These are phyloP conservation scores for Dipteronia dyeriana DNA, from an alignment of 345 rosid species.

Conservation along the genomic window DNA sequence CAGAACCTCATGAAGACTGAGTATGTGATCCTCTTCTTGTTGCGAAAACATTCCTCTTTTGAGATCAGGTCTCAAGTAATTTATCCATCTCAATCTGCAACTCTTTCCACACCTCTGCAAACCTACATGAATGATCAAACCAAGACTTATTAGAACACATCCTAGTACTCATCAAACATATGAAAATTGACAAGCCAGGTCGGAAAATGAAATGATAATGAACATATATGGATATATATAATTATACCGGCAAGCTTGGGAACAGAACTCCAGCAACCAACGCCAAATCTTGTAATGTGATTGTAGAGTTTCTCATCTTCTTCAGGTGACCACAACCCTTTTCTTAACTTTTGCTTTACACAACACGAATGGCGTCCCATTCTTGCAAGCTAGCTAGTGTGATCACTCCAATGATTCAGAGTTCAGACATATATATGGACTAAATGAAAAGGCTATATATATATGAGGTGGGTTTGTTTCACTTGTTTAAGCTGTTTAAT, in stretches of 20 bases:
- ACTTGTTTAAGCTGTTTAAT: neutral
- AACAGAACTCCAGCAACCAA: constrained; percentile 80
- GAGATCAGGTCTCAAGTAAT: constrained; percentile 89
- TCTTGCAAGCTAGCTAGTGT: constrained; percentile 5
- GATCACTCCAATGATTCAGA: neutral
- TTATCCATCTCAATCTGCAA: constrained; percentile 91
- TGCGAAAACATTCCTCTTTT: constrained; percentile 76
- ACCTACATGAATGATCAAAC: constrained; percentile 33
- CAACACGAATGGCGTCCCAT: constrained; percentile 65
- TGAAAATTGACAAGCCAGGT: neutral
- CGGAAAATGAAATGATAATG: neutral
- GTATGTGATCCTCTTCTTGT: constrained; percentile 58
- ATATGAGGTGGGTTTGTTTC: constrained; percentile 13
- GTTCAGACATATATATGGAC: neutral
- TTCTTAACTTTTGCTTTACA: constrained; percentile 58
- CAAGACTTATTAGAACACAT: neutral
- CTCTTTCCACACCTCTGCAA: constrained; percentile 86
- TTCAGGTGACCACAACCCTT: constrained; percentile 78
- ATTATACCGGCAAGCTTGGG: constrained; percentile 62
- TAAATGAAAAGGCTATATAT: too few relatives aligned
- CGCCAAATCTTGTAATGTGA: constrained; percentile 58
- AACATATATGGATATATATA: neutral
- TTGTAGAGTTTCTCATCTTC: constrained; percentile 70
- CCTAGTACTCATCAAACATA: neutral
- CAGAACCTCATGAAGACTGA: constrained; percentile 58